Evolutionary conservation across 2,329 filamentous ascomycete genomes (phyloP).

Genomic region (Hypoxylon sp.): DNA sequence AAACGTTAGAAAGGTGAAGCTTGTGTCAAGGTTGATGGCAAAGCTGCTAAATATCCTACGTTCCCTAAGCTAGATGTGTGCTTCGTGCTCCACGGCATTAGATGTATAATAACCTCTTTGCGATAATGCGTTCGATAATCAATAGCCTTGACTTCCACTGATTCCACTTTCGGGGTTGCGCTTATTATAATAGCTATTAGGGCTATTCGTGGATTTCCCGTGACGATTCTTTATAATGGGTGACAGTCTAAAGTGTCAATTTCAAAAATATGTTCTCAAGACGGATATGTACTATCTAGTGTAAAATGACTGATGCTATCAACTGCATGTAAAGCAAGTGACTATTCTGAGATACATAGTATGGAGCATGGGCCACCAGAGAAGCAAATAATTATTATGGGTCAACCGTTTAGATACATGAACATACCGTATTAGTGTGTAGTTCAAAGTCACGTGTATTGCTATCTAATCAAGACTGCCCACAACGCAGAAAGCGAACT

Average conservation of each 20-base stretch:
- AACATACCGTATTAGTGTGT: background rate
- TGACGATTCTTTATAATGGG: background rate
- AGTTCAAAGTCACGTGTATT: slow-evolving; percentile 48
- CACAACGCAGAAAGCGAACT: slow-evolving; percentile 53
- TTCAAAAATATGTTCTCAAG: background rate
- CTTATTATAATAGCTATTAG: no score
- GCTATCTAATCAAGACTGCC: slow-evolving; percentile 41
- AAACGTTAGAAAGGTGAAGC: background rate
- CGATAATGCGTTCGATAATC: background rate
- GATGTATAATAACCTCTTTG: background rate
- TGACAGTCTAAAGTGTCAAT: background rate
- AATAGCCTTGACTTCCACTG: background rate
- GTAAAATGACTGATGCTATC: background rate
- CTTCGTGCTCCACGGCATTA: background rate
- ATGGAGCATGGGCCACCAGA: background rate
- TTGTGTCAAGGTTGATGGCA: background rate
- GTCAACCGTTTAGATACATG: background rate
- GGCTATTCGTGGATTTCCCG: background rate
- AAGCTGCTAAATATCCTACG: background rate
- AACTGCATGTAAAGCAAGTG: background rate
- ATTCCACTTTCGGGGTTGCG: background rate
- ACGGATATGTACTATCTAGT: background rate
- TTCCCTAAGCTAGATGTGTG: background rate
- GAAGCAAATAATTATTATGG: background rate
- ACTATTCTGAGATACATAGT: background rate